A percentile compares a stretch with the other conserved stretches of the same genome.
Conservation (phyloP, 441 rosid species). For the Syzygium malaccense region DNA sequence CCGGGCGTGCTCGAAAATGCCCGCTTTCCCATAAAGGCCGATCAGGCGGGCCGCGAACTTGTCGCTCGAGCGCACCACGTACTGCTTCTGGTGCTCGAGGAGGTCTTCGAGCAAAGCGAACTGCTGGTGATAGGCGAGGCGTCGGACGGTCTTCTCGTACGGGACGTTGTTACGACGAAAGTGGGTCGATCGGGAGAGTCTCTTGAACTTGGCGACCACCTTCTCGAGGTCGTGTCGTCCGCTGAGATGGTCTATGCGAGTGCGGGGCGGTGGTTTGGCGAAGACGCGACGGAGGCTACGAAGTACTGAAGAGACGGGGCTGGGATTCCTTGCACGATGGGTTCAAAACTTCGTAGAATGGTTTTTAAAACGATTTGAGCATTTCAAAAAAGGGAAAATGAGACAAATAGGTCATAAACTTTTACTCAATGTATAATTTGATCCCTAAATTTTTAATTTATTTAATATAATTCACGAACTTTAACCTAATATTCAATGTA, state of each 20-base stretch:
- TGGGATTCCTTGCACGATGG: not conserved
- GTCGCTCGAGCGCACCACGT: not conserved
- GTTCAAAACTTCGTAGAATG: not conserved
- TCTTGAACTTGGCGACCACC: not conserved
- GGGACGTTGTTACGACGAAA: not conserved
- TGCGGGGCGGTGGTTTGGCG: not conserved
- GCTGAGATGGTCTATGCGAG: not conserved
- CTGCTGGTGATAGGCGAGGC: not conserved
- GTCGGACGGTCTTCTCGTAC: not conserved
- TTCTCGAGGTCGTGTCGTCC: not conserved
- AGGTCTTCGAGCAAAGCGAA: not conserved
- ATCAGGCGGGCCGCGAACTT: not conserved
- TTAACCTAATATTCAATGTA: too few relatives aligned
- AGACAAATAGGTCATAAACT: too few relatives aligned
- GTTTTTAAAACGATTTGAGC: not conserved
- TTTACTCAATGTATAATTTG: too few relatives aligned
- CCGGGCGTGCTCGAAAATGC: slow-evolving; percentile 2
- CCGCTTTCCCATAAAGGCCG: not conserved
- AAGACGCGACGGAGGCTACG: not conserved
- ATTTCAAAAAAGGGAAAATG: too few relatives aligned
- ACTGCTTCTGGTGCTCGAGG: slow-evolving; percentile 5
- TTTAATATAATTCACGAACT: too few relatives aligned
- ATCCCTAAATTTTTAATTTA: too few relatives aligned
- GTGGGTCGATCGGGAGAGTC: not conserved
- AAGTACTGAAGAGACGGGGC: not conserved